Conservation (phyloP, 805 yeast genomes). For the Kurtzmaniella cleridarum region DNA sequence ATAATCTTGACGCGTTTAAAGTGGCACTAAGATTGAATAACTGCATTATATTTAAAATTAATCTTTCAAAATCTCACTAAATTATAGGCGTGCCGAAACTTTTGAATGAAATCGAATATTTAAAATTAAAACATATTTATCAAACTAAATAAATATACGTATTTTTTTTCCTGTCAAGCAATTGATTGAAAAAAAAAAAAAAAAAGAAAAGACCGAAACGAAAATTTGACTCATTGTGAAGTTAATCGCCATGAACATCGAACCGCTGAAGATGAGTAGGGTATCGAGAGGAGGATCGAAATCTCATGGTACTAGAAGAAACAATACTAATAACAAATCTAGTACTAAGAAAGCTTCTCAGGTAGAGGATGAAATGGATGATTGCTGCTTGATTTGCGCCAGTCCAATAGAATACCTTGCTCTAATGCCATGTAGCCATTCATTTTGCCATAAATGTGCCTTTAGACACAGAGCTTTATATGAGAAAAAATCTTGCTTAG, state of each 20-base stretch:
- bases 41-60: neutral
- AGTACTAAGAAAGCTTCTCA: conserved; percentile 10
- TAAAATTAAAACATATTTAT: conserved; percentile 16
- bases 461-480: conserved; percentile 80
- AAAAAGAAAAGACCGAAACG: too few species aligned
- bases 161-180: too few species aligned
- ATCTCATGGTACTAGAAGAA: neutral
- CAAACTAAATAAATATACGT: too few species aligned
- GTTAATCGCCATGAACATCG: conserved; percentile 1
- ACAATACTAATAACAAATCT: neutral
- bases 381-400: conserved; percentile 80
- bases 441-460: conserved; percentile 76
- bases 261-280: neutral
- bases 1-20: conserved; percentile 54
- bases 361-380: conserved; percentile 28
- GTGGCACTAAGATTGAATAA: conserved; percentile 74
- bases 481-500: conserved; percentile 67
- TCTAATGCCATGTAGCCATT: conserved; percentile 77
- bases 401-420: conserved; percentile 60
- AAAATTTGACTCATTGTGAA: too few species aligned
- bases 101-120: conserved; percentile 12
- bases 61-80: neutral
- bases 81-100: conserved; percentile 9
- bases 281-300: neutral
- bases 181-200: too few species aligned